These are phyloP conservation scores for Aspergillus steynii DNA, from an alignment of 495 filamentous ascomycete species.

Conservation along the genomic window DNA sequence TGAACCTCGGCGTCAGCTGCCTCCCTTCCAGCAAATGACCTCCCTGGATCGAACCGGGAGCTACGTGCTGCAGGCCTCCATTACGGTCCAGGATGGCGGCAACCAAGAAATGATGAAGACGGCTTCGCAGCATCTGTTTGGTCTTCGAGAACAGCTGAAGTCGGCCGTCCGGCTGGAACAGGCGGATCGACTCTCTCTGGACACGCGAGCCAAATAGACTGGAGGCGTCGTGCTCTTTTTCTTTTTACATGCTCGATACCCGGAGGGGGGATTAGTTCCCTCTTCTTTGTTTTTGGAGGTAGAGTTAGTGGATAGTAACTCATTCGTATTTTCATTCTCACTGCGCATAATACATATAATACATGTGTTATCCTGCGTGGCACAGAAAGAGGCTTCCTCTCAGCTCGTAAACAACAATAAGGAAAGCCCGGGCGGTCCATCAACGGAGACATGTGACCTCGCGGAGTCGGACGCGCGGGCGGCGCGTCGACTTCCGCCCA, in stretches of 20 bases:
- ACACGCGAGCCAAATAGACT: constrained; percentile 59
- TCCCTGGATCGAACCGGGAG: constrained; percentile 48
- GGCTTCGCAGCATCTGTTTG: constrained; percentile 59
- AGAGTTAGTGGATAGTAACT: neutral
- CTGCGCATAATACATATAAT: neutral
- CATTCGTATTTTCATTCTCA: neutral
- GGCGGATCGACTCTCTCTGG: constrained; percentile 63
- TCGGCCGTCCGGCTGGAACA: constrained; percentile 64
- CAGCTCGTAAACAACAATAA: no score
- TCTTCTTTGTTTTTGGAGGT: constrained; percentile 13
- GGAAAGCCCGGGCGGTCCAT: no score
- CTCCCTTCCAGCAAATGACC: constrained; percentile 35
- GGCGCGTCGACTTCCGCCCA: neutral
- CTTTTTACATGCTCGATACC: constrained; percentile 21
- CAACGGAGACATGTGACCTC: neutral
- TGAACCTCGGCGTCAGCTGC: constrained; percentile 33
- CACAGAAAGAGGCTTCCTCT: no score
- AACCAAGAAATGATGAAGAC: constrained; percentile 56
- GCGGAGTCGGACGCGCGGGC: neutral
- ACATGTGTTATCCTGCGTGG: neutral
- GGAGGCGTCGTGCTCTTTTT: constrained; percentile 9
- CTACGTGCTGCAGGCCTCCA: constrained; percentile 52
- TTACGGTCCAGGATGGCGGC: constrained; percentile 50
- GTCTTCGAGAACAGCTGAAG: constrained; percentile 61
- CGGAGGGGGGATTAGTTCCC: constrained; percentile 11